Percentiles rank a stretch among this genome's conserved stretches.
Conservation (phyloP, 2,329 filamentous ascomycete species). For the Arthrobotrys iridis region DNA sequence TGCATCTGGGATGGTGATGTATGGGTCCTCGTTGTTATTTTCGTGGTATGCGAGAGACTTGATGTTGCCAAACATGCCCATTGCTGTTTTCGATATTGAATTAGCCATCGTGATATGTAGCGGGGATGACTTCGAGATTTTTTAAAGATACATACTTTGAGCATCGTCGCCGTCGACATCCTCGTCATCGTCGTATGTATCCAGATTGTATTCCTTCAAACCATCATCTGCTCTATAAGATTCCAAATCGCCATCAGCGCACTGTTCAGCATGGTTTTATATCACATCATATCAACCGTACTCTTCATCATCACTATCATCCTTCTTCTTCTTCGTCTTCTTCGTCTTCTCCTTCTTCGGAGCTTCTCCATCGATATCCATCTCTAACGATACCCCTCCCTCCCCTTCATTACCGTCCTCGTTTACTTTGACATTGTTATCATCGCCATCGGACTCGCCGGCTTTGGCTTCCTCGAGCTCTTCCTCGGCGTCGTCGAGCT, state of each 20-base stretch:
- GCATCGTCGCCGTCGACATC: conserved; percentile 69
- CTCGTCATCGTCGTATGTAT: conserved; percentile 86
- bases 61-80: conserved; percentile 95
- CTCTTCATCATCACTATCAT: conserved; percentile 59
- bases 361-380: conserved; percentile 44
- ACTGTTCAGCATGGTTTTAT: too few species aligned
- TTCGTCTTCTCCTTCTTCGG: conserved; percentile 55
- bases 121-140: too few species aligned
- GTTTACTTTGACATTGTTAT: too few species aligned
- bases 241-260: too few species aligned
- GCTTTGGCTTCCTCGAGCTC: conserved; percentile 77
- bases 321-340: conserved; percentile 59
- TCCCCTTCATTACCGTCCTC: conserved; percentile 55
- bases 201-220: conserved; percentile 93
- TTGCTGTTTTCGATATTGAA: conserved; percentile 59
- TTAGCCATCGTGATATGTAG: background rate
- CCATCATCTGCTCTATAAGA: conserved; percentile 73
- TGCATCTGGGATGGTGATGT: conserved; percentile 83
- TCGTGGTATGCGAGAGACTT: conserved; percentile 94
- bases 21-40: conserved; percentile 93
- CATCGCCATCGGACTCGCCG: conserved; percentile 57
- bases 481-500: conserved; percentile 90
- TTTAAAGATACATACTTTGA: conserved; percentile 67
- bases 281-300: conserved; percentile 28
- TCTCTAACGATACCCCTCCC: conserved; percentile 35